Conservation (phyloP, 768 basidiomycete genomes). For the Rhodotorula babjevae region DNA sequence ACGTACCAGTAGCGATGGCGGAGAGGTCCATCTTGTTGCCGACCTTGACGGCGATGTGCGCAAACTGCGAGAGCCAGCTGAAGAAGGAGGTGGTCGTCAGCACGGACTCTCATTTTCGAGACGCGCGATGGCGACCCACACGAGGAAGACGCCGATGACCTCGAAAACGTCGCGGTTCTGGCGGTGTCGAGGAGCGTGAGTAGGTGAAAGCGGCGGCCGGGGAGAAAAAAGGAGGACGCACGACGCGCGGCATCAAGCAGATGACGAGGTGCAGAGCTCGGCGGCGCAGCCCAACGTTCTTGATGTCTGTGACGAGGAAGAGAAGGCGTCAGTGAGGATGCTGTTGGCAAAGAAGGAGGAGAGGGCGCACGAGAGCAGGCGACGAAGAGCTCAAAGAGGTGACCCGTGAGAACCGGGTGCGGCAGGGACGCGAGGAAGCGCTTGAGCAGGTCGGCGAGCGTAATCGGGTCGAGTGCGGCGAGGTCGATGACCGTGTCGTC, state of each 20-base stretch:
- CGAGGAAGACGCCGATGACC: slow-evolving; percentile 31
- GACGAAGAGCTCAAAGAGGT: slow-evolving; percentile 30
- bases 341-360: too few species aligned
- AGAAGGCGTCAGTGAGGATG: not conserved
- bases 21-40: slow-evolving; percentile 24
- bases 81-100: too few species aligned
- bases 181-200: not conserved
- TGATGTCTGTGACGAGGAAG: slow-evolving; percentile 11
- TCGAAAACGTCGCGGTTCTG: slow-evolving; percentile 33
- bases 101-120: fast-evolving
- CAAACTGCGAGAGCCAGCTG: slow-evolving; percentile 23
- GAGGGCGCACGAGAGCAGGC: slow-evolving; percentile 15
- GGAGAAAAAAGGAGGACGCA: not conserved
- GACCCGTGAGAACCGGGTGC: slow-evolving; percentile 22
- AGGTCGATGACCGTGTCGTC: slow-evolving; percentile 30
- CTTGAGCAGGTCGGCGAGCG: slow-evolving; percentile 24
- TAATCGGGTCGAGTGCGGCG: slow-evolving; percentile 27
- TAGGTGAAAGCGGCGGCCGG: not conserved
- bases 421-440: slow-evolving; percentile 20
- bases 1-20: slow-evolving; percentile 16
- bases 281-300: slow-evolving; percentile 6
- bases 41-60: slow-evolving; percentile 18
- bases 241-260: slow-evolving; percentile 30
- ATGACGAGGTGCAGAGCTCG: slow-evolving; percentile 26
- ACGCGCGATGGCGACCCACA: not conserved